phyloP scores from a whole-genome alignment of 768 basidiomycete species.

The Clitopilus hobsonii region DNA sequence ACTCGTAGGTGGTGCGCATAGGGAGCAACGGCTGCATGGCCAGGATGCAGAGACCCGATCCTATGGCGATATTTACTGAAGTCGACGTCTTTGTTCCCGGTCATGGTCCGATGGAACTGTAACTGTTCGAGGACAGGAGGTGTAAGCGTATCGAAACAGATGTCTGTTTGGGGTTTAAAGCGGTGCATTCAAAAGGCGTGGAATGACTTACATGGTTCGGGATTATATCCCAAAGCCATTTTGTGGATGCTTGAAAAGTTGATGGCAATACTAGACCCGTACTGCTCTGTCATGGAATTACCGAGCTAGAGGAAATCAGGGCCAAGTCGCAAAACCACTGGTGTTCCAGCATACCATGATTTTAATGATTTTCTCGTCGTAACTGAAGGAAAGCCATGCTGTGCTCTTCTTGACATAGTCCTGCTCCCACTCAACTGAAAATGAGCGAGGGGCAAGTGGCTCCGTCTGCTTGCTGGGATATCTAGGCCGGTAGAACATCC shows the following conservation, averaged over 20 bases:
- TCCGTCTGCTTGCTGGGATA: conserved; percentile 23
- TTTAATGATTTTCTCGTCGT: conserved; percentile 62
- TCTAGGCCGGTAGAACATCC: conserved; percentile 43
- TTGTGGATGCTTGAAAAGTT: conserved; percentile 54
- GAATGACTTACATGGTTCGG: conserved; percentile 53
- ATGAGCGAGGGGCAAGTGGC: conserved; percentile 38
- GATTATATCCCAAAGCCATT: conserved; percentile 59
- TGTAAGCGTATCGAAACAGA: conserved; percentile 62
- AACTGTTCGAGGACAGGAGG: conserved; percentile 64
- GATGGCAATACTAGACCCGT: conserved; percentile 48
- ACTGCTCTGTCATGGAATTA: conserved; percentile 45
- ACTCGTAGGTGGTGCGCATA: conserved; percentile 72
- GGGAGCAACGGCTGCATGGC: conserved; percentile 56
- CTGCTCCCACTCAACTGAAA: conserved; percentile 69
- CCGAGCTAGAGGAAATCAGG: conserved; percentile 45
- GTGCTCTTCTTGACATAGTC: conserved; percentile 40
- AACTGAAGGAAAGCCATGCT: conserved; percentile 58
- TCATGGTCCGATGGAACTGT: conserved; percentile 48
- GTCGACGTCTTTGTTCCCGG: conserved; percentile 34
- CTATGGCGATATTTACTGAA: conserved; percentile 50
- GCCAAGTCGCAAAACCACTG: not conserved
- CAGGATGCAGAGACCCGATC: conserved; percentile 51
- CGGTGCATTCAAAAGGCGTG: conserved; percentile 4
- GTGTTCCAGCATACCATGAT: conserved; percentile 42
- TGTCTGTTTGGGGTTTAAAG: conserved; percentile 32